A percentile compares a stretch with the other conserved stretches of the same genome.
These are phyloP conservation scores for Litchi chinensis DNA, from an alignment of 345 rosid genomes.

Conservation along the genomic window DNA sequence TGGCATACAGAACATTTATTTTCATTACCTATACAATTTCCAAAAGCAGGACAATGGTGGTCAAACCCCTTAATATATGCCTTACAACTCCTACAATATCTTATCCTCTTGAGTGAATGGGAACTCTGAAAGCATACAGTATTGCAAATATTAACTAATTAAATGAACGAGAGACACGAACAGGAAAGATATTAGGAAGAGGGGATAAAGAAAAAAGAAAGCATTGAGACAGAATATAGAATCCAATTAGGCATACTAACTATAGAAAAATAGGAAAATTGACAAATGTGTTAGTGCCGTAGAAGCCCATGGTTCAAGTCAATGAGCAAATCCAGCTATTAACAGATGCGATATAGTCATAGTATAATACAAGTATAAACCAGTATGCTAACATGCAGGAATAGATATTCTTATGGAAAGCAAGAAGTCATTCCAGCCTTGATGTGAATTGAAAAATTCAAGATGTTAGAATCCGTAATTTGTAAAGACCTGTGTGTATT, in stretches of 20 bases:
- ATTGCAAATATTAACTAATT: no score
- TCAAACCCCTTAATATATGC: constrained; percentile 55
- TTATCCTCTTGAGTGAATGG: constrained; percentile 36
- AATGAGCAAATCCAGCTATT: not conserved
- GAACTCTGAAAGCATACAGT: constrained; percentile 29
- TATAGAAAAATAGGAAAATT: no score
- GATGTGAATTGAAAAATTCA: not conserved
- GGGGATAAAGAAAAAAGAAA: no score
- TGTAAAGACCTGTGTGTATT: not conserved
- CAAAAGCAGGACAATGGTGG: constrained; percentile 81
- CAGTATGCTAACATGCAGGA: not conserved
- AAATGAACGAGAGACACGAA: no score
- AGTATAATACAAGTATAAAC: not conserved
- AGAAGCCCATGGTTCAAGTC: not conserved
- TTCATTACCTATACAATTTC: constrained; percentile 64
- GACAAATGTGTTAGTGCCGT: no score
- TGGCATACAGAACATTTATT: not conserved
- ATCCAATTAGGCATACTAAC: no score
- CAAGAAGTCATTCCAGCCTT: not conserved
- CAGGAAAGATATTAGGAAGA: no score
- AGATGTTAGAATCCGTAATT: not conserved
- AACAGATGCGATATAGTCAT: not conserved
- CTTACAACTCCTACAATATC: constrained; percentile 60
- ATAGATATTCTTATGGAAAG: not conserved
- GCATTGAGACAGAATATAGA: no score